Base-by-base conservation (phyloP, 257 asterid genomes). In the Handroanthus guayacan region DNA sequence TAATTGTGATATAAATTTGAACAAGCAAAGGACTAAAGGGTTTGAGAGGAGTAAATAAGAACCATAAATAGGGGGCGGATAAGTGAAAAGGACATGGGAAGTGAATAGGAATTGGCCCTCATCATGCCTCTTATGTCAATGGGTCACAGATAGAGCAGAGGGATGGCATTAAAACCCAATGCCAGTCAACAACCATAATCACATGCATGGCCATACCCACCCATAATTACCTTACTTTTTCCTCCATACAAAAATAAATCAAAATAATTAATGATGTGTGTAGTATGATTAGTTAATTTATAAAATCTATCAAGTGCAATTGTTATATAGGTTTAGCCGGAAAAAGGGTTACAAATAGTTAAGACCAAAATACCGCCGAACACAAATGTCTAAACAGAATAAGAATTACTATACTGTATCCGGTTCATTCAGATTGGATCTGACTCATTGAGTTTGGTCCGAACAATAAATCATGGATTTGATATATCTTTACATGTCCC, bases 101-200 rank as follows among this genome's bases (percentile, higher is more conserved):
- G 14, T 43, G 52, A 62, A 70, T 18, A 52, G 43, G 47, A 71
- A 14, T 67, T 56, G 74, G 58, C 44, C 68, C 76, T 39, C 37
- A 9, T n/a, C n/a, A 17, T 56, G 68, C 41, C 61, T 64, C 48
- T 69, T 9, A 34, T 12, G n/a, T n/a, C n/a, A n/a, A 41, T 52
- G 84, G 67, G 47, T 64, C 67, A 38, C 72, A 72, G 51, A 66
- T 7, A 77, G 62, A 41, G 54, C 57, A 52, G 25, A 43, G 75
- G 6, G 17, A 56, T 78, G 57, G 50, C 79, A 72, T 34, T 9
- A 41, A 63, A 51, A 56, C 62, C 64, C 48, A 4, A 52, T 62
- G 13, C 38, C 74, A 73, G 83, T 79, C 83, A 79, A 79, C 62
- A 60, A 62, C 18, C 50, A 63, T 75, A 69, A 64, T 78, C 52